Conservation (phyloP, 768 basidiomycete species). For the Rhodotorula toruloides region DNA sequence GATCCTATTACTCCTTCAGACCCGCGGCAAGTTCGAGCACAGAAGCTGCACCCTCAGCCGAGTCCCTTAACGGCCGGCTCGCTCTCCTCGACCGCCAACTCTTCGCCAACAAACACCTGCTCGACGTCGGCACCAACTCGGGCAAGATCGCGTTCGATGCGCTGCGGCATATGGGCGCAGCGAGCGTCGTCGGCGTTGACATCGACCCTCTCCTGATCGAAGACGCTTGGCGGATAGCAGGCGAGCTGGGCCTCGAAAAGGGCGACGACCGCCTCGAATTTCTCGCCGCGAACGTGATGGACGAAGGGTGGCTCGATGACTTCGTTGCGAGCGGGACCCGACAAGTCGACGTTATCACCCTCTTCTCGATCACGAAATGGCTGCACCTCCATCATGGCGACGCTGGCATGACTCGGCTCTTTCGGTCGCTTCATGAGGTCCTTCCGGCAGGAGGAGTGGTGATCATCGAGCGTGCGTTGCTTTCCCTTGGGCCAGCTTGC, state of each 20-base stretch:
- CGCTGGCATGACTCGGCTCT: conserved; percentile 60
- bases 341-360: conserved; percentile 44
- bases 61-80: conserved; percentile 60
- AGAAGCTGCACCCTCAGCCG: background rate
- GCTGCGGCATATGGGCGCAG: conserved; percentile 56
- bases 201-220: conserved; percentile 67
- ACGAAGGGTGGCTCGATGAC: conserved; percentile 7
- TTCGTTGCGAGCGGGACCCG: background rate
- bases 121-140: conserved; percentile 83
- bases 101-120: conserved; percentile 58
- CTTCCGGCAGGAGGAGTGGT: conserved; percentile 54
- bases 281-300: conserved; percentile 23
- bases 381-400: conserved; percentile 82
- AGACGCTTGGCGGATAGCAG: conserved; percentile 1
- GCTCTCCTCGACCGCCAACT: conserved; percentile 56
- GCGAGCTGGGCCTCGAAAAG: background rate
- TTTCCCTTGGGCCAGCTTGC: background rate
- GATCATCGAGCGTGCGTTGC: conserved; percentile 57
- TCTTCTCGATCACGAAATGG: conserved; percentile 84
- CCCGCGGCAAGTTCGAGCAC: conserved; percentile 40
- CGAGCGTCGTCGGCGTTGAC: conserved; percentile 69
- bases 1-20: conserved; percentile 26
- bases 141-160: conserved; percentile 78
- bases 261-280: background rate
- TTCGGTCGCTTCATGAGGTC: conserved; percentile 56